A percentile compares a stretch with the other conserved stretches of the same genome.
Evolutionary conservation across 139 green algal species (phyloP).

Genomic region (Chlamydomonas sp.): DNA sequence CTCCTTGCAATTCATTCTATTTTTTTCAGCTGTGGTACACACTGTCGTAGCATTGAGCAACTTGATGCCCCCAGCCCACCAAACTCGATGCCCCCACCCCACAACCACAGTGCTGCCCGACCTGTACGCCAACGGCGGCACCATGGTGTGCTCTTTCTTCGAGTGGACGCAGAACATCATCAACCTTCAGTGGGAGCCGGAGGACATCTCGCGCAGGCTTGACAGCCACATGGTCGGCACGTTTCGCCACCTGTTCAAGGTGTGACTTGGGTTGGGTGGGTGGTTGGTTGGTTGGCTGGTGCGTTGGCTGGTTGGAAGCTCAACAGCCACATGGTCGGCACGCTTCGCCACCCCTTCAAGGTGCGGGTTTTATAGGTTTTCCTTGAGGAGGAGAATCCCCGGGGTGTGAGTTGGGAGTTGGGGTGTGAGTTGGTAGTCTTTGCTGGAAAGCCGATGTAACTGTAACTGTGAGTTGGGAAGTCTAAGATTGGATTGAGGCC

Average conservation of each 20-base stretch:
- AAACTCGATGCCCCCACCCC: too few species aligned
- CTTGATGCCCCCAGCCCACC: too few species aligned
- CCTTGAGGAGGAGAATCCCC: background rate
- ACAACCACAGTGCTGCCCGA: too few species aligned
- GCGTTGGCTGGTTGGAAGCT: too few species aligned
- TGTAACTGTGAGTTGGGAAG: too few species aligned
- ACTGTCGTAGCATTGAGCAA: background rate
- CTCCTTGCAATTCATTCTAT: too few species aligned
- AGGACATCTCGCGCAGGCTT: conserved; percentile 56
- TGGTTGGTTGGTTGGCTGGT: too few species aligned
- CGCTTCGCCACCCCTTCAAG: conserved; percentile 5
- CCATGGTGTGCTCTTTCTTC: conserved; percentile 72
- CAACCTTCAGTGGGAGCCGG: conserved; percentile 70
- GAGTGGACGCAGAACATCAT: conserved; percentile 69
- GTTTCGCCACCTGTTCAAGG: conserved; percentile 9
- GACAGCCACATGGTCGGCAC: conserved; percentile 21
- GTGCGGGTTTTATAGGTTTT: background rate
- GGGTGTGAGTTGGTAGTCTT: background rate
- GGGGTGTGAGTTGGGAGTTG: background rate
- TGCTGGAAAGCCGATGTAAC: too few species aligned
- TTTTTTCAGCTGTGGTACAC: background rate
- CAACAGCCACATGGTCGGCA: too few species aligned
- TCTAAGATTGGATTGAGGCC: too few species aligned
- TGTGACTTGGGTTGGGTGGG: too few species aligned
- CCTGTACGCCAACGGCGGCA: conserved; percentile 62